Base-by-base conservation (phyloP, 106 monocot species). In the Dendrobium catenatum region DNA sequence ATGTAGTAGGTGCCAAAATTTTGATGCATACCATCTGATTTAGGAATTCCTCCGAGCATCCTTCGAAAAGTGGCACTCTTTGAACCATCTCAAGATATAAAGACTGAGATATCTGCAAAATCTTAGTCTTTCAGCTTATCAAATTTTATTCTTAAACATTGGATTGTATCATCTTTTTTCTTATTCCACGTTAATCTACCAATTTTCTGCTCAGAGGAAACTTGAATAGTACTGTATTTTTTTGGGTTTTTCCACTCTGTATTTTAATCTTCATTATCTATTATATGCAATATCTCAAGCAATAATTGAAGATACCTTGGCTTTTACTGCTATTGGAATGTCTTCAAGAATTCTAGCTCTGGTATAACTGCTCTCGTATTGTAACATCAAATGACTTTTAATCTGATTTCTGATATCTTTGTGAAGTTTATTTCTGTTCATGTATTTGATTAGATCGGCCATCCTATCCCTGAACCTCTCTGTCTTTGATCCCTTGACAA, bases 31-130 rank as follows among this genome's bases (percentile, higher is more conserved):
- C 89, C 54, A 93, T 90, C 73, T 93, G 90, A 85, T 85, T 91
- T 4, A 93, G 86, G 80, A 93, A 91, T 72, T 93, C 89, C 11
- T 89, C 87, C 73, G 93, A 87, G 73, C 90, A 91, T 59, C 89
- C 87, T 75, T 75, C 75, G 55, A 81, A 59, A 22, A 81, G 54
- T 74, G 80, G 81, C 33, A 81, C 74, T n/a, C 19, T 16, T 10
- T 75, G 27, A 81, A 75, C 81, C 40, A 42, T 81, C 54, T 75
- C 81, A 55, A 55, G 48, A 16, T 73, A 81, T 22, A 75, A 81
- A 42, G 74, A 66, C 40, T 74, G 81, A 73, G 74, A 81, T 37
- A 81, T 75, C 81, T 81, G 40, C 80, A 81, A 26, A 49, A 74
- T 20, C 18, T 16, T 70, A 70, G 15, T 15, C 4, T 70, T 16